A percentile compares a stretch with the other conserved stretches of the same genome.
Evolutionary conservation across 768 basidiomycete genomes (phyloP).

Genomic region (Tulasnella calospora): DNA sequence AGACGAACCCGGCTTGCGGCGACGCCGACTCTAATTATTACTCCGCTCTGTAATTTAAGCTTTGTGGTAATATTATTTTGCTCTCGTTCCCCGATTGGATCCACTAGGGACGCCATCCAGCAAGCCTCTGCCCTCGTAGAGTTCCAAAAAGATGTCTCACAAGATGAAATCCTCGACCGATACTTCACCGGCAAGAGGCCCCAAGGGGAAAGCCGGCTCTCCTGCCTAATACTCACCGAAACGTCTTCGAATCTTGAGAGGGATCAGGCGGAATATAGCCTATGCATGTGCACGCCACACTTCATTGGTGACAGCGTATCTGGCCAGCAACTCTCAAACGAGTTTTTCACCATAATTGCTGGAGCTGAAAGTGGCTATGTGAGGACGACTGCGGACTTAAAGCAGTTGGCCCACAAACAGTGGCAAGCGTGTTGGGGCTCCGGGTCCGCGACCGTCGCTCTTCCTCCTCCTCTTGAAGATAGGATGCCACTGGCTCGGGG

Average conservation of each 20-base stretch:
- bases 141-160: conserved; percentile 37
- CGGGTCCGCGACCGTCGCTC: conserved; percentile 35
- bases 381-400: not conserved
- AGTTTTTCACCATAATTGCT: conserved; percentile 63
- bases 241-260: conserved; percentile 28
- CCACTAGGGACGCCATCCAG: too few relatives aligned
- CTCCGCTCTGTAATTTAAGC: too few relatives aligned
- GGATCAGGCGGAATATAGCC: conserved; percentile 47
- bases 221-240: conserved; percentile 50
- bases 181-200: conserved; percentile 77
- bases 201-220: conserved; percentile 59
- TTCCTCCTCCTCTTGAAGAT: conserved; percentile 50
- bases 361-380: conserved; percentile 34
- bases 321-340: conserved; percentile 72
- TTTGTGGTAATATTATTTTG: too few relatives aligned
- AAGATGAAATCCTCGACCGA: conserved; percentile 47
- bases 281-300: conserved; percentile 72
- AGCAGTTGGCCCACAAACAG: not conserved
- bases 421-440: conserved; percentile 26
- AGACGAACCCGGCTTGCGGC: too few relatives aligned
- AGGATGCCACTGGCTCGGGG: conserved; percentile 41
- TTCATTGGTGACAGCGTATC: conserved; percentile 86
- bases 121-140: conserved; percentile 48
- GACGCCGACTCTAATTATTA: too few relatives aligned
- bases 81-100: too few relatives aligned